A percentile compares a stretch with the other conserved stretches of the same genome.
These are phyloP conservation scores for Malassezia cuniculi DNA, from an alignment of 1,284 basidiomycete species.

Conservation along the genomic window DNA sequence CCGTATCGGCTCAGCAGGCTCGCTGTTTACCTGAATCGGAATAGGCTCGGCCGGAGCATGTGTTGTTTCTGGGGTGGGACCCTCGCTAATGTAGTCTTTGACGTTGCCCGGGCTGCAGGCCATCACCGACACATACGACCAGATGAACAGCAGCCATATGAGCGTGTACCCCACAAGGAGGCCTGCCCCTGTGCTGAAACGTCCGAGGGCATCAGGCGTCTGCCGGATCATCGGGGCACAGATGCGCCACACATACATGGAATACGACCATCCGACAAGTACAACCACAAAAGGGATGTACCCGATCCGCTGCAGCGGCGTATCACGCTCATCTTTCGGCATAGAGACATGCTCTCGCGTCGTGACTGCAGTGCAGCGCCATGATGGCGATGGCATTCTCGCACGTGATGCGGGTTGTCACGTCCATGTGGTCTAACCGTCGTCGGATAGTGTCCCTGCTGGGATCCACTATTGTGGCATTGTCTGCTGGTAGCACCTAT, in stretches of 20 bases:
- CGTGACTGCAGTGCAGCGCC: too few relatives aligned
- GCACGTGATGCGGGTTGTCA: too few relatives aligned
- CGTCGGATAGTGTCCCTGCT: constrained; percentile 26
- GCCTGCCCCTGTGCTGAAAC: constrained; percentile 19
- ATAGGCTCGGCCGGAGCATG: too few relatives aligned
- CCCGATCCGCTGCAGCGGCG: constrained; percentile 1
- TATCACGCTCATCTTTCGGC: too few relatives aligned
- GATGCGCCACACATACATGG: constrained; percentile 14
- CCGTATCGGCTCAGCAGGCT: too few relatives aligned
- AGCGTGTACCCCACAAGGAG: constrained; percentile 27
- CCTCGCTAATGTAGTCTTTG: constrained; percentile 21
- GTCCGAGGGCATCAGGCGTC: constrained; percentile 12
- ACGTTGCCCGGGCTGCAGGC: constrained; percentile 30
- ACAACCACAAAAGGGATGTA: constrained; percentile 1
- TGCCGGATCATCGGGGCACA: constrained; percentile 11
- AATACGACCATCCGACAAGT: constrained; percentile 5
- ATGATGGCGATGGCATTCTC: too few relatives aligned
- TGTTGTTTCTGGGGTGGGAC: too few relatives aligned
- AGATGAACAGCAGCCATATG: constrained; percentile 30
- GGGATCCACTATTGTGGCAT: constrained; percentile 35
- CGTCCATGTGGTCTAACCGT: constrained; percentile 1
- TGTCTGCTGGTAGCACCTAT: constrained; percentile 45
- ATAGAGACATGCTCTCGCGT: too few relatives aligned
- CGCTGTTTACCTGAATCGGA: too few relatives aligned
- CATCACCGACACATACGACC: constrained; percentile 32